Base-by-base conservation (phyloP, 2,329 filamentous ascomycete genomes). In the Zasmidium citrigriseum region DNA sequence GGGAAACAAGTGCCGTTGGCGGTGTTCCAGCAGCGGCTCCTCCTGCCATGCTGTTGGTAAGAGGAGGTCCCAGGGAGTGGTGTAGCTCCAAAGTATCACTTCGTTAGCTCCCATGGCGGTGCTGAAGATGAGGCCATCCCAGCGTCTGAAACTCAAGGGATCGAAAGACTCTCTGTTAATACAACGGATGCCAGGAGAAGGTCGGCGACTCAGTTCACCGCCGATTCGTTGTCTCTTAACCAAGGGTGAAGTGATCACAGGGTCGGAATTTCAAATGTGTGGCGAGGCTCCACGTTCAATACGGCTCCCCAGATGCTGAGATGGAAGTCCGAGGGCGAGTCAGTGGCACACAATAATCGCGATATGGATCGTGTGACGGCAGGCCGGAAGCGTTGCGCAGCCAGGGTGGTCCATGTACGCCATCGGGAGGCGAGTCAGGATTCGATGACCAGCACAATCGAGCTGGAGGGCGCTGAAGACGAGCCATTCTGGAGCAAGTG, bases 311-410 rank as follows among this genome's bases (percentile, higher is more conserved):
- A 54, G 34, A 44, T 38, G 54, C 56, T 57, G 48, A 47, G 46
- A 21, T 50, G 14, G 24, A 53, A 54, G 49, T 56, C 53, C 53
- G 50, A 46, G 23, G 18, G 25, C 57, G 60, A 63, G 60, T 60
- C 57, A 58, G 47, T 51, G 24, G 53, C 48, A 51, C 27, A 20
- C 27, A 41, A 34, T 16, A 29, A 47, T 57, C 41, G 54, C 25
- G 44, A 53, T 49, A 45, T 34, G 27, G 55, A 60, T 59, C 46
- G 61, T 53, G 61, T 59, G 58, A 61, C 61, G 57, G 55, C 27
- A 49, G 55, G 44, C 41, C 45, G 34, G 34, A 47, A 59, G 54
- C 45, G 54, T 47, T 44, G 49, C 57, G 47, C 55, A 50, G 47
- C 52, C 21, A 48, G 56, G 59, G 51, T 47, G 55, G 41, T 56